A percentile compares a stretch with the other conserved stretches of the same genome.
phyloP scores from a whole-genome alignment of 2,329 filamentous ascomycete genomes.

The Beauveria sp. region DNA sequence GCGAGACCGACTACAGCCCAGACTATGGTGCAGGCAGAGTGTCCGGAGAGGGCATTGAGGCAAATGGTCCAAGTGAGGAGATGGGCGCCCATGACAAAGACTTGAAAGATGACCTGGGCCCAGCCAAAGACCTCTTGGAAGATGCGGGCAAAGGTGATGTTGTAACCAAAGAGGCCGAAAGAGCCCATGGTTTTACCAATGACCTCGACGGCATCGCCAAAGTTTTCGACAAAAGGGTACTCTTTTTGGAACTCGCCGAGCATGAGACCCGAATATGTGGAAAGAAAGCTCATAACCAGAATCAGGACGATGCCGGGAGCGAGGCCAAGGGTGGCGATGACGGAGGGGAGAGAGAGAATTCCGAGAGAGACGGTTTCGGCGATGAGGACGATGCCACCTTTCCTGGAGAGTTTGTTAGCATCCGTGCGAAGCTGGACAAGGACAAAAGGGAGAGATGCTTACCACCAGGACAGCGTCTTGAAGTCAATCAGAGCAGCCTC shows the following conservation, averaged over 20 bases:
- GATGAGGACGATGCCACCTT: conserved; percentile 36
- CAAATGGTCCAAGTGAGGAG: conserved; percentile 61
- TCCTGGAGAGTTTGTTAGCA: conserved; percentile 21
- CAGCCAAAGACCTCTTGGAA: conserved; percentile 55
- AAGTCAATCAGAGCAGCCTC: conserved; percentile 23
- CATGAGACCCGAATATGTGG: conserved; percentile 51
- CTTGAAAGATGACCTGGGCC: conserved; percentile 52
- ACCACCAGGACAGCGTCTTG: conserved; percentile 32
- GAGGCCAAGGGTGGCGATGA: conserved; percentile 62
- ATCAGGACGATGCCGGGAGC: conserved; percentile 68
- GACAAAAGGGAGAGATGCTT: conserved; percentile 13
- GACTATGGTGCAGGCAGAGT: conserved; percentile 54
- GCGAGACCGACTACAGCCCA: conserved; percentile 53
- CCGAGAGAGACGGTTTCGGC: conserved; percentile 39
- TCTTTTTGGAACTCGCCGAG: conserved; percentile 62
- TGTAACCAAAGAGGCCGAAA: conserved; percentile 41
- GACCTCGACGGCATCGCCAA: conserved; percentile 58
- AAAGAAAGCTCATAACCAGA: conserved; percentile 56
- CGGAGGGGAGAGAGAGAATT: conserved; percentile 66
- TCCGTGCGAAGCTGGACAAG: background rate
- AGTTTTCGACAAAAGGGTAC: conserved; percentile 60
- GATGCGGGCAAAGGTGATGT: conserved; percentile 39
- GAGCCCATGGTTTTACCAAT: conserved; percentile 37
- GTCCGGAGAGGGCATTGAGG: conserved; percentile 54
- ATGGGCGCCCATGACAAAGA: conserved; percentile 64